Evolutionary conservation across 106 monocot species (phyloP), one percentile per base, ranked within the genome.

Genomic region (Cymbidium sinense): DNA sequence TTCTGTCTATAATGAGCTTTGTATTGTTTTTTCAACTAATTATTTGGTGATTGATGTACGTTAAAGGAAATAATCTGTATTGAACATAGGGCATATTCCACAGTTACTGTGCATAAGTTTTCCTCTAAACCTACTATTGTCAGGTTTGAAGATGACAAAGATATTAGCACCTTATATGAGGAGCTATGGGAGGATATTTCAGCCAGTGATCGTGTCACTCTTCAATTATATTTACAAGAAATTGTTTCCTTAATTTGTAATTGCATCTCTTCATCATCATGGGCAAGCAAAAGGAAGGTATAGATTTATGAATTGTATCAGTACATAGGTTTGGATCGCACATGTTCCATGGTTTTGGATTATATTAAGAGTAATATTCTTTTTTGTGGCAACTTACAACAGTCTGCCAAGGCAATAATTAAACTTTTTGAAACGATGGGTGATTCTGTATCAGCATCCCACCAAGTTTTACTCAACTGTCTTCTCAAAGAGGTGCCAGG

Each of bases 131-230:
- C 29, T 64, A 37, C 34, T 12, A 30, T 79, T 33, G 31, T 35
- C 78, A 99, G 99, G 79, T 99, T 99, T 91, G 99, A 99, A 47
- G 94, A 99, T 86, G 94, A 99, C 70, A 99, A 92, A 73, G 90
- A 99, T 85, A 87, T 94, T 23, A 89, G 89, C 73, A 79, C 74
- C 25, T 80, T 87, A 70, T 99, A 89, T 92, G 92, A 92, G 52
- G 94, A 99, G 35, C 75, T 99, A 27, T 99, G 99, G 99, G 99
- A 99, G 82, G 99, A 99, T 52, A 89, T 77, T 31, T 86, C 89
- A 51, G 86, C 90, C 77, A 87, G 86, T 79, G 99, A 99, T 86
- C 87, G 90, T 74, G 78, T 90, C 34, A 87, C 94, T n/a, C 85
- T 94, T 77, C 88, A 92, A 50, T 82, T 99, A 80, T 93, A 99